phyloP scores from a whole-genome alignment of 1,284 basidiomycete species.

The Cryptococcus amylolentus region DNA sequence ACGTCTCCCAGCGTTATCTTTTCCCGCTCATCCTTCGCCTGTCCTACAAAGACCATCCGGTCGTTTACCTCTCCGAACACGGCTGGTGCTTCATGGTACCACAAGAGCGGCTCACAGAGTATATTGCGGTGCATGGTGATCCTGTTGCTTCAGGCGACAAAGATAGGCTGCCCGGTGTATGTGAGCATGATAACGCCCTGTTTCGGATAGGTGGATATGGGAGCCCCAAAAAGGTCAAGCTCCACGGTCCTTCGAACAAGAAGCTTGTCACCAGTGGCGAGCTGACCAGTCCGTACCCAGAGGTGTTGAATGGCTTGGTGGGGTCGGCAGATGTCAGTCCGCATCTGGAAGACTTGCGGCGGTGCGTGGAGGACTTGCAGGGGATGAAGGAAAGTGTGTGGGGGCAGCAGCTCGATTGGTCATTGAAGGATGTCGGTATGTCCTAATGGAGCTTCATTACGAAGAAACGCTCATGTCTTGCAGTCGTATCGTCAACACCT shows the following conservation, averaged over 20 bases:
- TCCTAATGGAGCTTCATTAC: background rate
- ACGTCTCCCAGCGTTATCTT: conserved; percentile 22
- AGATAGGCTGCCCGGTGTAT: conserved; percentile 17
- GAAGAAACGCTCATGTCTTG: background rate
- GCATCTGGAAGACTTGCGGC: conserved; percentile 11
- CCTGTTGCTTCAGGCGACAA: conserved; percentile 29
- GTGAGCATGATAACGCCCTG: conserved; percentile 26
- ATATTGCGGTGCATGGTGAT: conserved; percentile 28
- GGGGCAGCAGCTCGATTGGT: conserved; percentile 68
- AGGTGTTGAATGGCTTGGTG: conserved; percentile 14
- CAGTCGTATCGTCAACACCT: background rate
- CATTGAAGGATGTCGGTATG: conserved; percentile 4
- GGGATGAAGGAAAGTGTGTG: conserved; percentile 51
- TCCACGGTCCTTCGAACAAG: conserved; percentile 18
- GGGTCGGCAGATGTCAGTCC: conserved; percentile 2
- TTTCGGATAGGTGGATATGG: conserved; percentile 28
- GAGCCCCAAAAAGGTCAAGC: conserved; percentile 17
- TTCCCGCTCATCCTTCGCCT: conserved; percentile 47
- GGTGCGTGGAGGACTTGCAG: conserved; percentile 18
- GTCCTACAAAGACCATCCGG: conserved; percentile 42
- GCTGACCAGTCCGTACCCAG: conserved; percentile 26
- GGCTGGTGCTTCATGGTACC: conserved; percentile 49
- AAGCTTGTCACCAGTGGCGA: conserved; percentile 21
- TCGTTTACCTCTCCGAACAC: conserved; percentile 40
- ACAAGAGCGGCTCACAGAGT: conserved; percentile 20